Percentiles rank a stretch among this genome's conserved stretches.
Evolutionary conservation across 2,329 filamentous ascomycete species (phyloP).

Genomic region (Coniochaeta hoffmannii): DNA sequence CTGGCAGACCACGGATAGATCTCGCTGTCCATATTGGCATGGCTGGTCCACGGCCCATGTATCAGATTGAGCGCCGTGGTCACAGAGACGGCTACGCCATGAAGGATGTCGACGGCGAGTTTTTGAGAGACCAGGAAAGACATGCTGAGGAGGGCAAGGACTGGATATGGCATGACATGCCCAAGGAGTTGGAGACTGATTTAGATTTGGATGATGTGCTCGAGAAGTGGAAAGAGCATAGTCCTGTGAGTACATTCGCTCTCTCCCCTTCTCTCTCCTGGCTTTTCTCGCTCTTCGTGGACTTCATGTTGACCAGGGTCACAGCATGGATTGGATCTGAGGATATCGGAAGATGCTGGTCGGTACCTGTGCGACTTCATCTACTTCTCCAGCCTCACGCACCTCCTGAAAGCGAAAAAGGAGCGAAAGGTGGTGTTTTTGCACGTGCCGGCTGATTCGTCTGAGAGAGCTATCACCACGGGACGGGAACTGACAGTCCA

Average conservation of each 20-base stretch:
- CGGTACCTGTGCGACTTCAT: conserved; percentile 74
- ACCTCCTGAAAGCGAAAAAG: conserved; percentile 39
- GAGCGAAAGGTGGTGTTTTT: conserved; percentile 56
- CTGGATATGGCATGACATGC: conserved; percentile 49
- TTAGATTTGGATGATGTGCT: conserved; percentile 52
- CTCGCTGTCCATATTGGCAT: conserved; percentile 74
- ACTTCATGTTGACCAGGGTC: neutral
- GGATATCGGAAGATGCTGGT: conserved; percentile 63
- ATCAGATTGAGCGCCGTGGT: conserved; percentile 63
- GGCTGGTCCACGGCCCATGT: conserved; percentile 56
- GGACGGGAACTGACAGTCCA: conserved; percentile 47
- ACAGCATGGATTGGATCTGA: conserved; percentile 34
- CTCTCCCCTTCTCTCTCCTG: too few species aligned
- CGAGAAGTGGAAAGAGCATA: conserved; percentile 43
- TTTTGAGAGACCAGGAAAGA: conserved; percentile 43
- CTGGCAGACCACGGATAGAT: conserved; percentile 42
- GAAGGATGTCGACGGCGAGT: conserved; percentile 60
- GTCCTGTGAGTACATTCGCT: conserved; percentile 41
- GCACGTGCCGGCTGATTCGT: conserved; percentile 59
- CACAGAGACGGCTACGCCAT: conserved; percentile 66
- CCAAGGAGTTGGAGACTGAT: conserved; percentile 48
- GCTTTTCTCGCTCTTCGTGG: conserved; percentile 4
- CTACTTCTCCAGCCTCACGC: conserved; percentile 61
- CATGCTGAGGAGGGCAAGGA: conserved; percentile 25
- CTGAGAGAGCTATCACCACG: conserved; percentile 35